A percentile compares a stretch with the other conserved stretches of the same genome.
Evolutionary conservation across 768 basidiomycete species (phyloP).

Genomic region (Inosperma sp.): DNA sequence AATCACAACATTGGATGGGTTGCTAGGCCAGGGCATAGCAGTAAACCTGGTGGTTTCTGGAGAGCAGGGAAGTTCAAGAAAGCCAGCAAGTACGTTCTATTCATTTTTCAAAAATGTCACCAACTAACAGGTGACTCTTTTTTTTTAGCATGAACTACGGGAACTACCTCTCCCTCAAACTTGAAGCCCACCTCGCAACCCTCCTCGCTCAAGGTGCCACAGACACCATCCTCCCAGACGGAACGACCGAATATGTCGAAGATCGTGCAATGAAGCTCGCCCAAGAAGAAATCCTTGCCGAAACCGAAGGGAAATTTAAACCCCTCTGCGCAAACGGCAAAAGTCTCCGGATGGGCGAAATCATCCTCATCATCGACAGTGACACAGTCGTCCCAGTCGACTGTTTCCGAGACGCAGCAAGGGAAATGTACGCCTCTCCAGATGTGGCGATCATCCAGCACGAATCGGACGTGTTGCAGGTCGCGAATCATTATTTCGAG

Average conservation of each 20-base stretch:
- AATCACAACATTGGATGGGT: slow-evolving; percentile 75
- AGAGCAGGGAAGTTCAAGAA: slow-evolving; percentile 92
- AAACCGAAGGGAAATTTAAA: slow-evolving; percentile 47
- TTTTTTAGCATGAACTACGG: slow-evolving; percentile 73
- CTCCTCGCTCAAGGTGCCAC: slow-evolving; percentile 40
- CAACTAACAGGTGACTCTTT: neutral
- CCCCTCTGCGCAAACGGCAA: slow-evolving; percentile 78
- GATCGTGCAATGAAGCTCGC: slow-evolving; percentile 71
- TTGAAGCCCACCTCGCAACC: slow-evolving; percentile 47
- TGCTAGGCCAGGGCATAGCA: slow-evolving; percentile 70
- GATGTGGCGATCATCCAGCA: slow-evolving; percentile 89
- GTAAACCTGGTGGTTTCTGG: slow-evolving; percentile 79
- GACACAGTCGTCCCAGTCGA: slow-evolving; percentile 74
- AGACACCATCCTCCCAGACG: slow-evolving; percentile 37
- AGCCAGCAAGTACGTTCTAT: slow-evolving; percentile 45
- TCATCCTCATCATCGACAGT: slow-evolving; percentile 79
- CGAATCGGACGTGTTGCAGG: slow-evolving; percentile 76
- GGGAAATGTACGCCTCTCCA: slow-evolving; percentile 74
- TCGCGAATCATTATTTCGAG: slow-evolving; percentile 85
- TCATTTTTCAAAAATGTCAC: no score
- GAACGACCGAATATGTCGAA: slow-evolving; percentile 61
- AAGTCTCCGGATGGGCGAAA: slow-evolving; percentile 68
- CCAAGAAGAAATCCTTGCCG: slow-evolving; percentile 64
- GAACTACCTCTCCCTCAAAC: slow-evolving; percentile 53
- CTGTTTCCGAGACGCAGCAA: slow-evolving; percentile 84